These are phyloP conservation scores for Amphirosellinia nigrospora DNA, from an alignment of 495 filamentous ascomycete species.

Conservation along the genomic window DNA sequence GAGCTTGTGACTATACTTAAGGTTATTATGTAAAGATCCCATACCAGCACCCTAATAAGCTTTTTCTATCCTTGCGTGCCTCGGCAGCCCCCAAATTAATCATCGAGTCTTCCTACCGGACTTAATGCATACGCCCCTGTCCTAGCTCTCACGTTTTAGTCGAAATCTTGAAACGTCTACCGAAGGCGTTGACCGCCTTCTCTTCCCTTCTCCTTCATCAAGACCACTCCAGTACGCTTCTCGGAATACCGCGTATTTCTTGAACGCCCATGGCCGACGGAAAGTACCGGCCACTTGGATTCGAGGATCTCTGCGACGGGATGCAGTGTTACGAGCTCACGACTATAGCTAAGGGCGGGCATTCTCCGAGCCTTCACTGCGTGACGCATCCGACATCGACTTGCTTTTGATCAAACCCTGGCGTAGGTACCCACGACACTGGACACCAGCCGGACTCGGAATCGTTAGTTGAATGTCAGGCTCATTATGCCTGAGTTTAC, in stretches of 20 bases:
- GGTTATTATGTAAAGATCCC: neutral
- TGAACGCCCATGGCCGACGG: constrained; percentile 8
- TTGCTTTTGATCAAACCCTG: neutral
- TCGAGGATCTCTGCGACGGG: constrained; percentile 7
- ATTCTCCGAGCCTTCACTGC: constrained; percentile 1
- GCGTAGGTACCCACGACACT: neutral
- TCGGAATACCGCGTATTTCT: constrained; percentile 7
- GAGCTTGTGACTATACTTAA: neutral
- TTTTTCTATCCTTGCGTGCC: neutral
- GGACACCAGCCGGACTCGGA: neutral
- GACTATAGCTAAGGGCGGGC: neutral
- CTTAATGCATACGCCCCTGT: neutral
- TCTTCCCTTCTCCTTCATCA: neutral
- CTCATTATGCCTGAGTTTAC: neutral
- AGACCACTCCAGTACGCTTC: neutral
- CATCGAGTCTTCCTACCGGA: neutral
- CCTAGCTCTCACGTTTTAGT: constrained; percentile 12
- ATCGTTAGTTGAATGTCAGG: neutral
- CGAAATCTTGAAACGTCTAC: neutral
- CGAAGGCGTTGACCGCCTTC: neutral
- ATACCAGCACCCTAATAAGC: neutral
- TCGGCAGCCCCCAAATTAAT: neutral
- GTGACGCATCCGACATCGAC: neutral
- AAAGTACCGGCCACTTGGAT: constrained; percentile 23
- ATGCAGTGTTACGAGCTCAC: constrained; percentile 17